Conservation (phyloP, 805 yeast genomes). For the Teunomyces gatunensis region DNA sequence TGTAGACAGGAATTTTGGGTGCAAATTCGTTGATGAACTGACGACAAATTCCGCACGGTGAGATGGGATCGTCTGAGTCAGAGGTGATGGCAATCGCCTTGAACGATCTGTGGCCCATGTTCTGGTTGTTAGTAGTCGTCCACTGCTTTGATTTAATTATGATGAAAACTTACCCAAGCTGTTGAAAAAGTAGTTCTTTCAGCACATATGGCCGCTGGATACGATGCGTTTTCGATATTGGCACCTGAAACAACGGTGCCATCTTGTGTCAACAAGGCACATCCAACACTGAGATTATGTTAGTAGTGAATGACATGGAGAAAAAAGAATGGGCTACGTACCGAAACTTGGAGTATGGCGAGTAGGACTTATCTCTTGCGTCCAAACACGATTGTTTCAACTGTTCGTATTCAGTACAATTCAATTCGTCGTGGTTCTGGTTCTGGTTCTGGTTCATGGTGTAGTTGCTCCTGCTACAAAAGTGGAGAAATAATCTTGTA, state of each 20-base stretch:
- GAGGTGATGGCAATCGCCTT: slow-evolving; percentile 67
- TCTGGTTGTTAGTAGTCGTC: slow-evolving; percentile 13
- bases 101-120: slow-evolving; percentile 42
- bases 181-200: slow-evolving; percentile 37
- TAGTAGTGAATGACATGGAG: slow-evolving; percentile 7
- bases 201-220: slow-evolving; percentile 54
- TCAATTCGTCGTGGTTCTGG: slow-evolving; percentile 15
- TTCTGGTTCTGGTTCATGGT: neutral
- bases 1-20: slow-evolving; percentile 54
- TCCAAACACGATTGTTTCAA: slow-evolving; percentile 26
- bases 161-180: slow-evolving; percentile 28
- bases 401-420: slow-evolving; percentile 19
- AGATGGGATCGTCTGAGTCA: slow-evolving; percentile 54
- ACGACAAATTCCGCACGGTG: slow-evolving; percentile 95
- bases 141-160: no score
- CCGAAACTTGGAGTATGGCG: slow-evolving; percentile 71
- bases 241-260: slow-evolving; percentile 66
- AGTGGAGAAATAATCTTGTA: neutral
- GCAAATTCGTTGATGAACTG: slow-evolving; percentile 86
- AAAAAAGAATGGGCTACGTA: slow-evolving; percentile 17
- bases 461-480: neutral
- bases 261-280: slow-evolving; percentile 55
- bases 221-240: slow-evolving; percentile 91
- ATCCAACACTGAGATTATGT: slow-evolving; percentile 62
- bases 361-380: slow-evolving; percentile 55